A percentile compares a stretch with the other conserved stretches of the same genome.
phyloP scores from a whole-genome alignment of 176 grass and related monocot species.

The Oryza officinalis region DNA sequence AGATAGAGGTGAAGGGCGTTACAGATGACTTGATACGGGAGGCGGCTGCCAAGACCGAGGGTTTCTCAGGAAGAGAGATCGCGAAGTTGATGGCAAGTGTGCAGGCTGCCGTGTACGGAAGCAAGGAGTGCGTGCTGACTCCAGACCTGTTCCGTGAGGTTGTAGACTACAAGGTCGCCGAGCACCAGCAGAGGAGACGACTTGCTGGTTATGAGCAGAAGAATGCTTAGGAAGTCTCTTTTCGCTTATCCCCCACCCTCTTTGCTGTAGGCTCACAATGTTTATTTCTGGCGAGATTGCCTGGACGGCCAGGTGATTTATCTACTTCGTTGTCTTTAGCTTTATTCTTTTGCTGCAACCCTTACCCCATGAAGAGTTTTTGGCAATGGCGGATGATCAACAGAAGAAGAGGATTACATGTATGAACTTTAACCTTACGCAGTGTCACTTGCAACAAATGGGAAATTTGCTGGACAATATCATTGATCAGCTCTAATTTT shows the following conservation, averaged over 20 bases:
- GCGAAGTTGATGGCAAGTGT: slow-evolving; percentile 88
- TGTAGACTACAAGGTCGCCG: slow-evolving; percentile 91
- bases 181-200: slow-evolving; percentile 88
- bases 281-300: slow-evolving; percentile 1
- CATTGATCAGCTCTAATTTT: background rate
- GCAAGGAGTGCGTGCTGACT: slow-evolving; percentile 76
- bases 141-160: slow-evolving; percentile 87
- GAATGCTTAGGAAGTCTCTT: slow-evolving; percentile 35
- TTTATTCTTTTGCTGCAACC: slow-evolving; percentile 42
- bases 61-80: slow-evolving; percentile 96
- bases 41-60: slow-evolving; percentile 81
- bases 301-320: slow-evolving; percentile 3
- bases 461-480: background rate
- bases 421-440: background rate
- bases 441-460: slow-evolving; percentile 11
- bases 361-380: slow-evolving; percentile 36
- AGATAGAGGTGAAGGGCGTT: slow-evolving; percentile 81
- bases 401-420: slow-evolving; percentile 9
- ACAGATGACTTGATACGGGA: slow-evolving; percentile 76
- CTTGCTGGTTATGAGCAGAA: slow-evolving; percentile 57
- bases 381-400: slow-evolving; percentile 14
- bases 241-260: background rate
- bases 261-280: slow-evolving; percentile 10
- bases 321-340: slow-evolving; percentile 21
- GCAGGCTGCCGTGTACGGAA: slow-evolving; percentile 87